Base-by-base conservation (phyloP, 2,329 filamentous ascomycete genomes). In the Talaromyces pinophilus region DNA sequence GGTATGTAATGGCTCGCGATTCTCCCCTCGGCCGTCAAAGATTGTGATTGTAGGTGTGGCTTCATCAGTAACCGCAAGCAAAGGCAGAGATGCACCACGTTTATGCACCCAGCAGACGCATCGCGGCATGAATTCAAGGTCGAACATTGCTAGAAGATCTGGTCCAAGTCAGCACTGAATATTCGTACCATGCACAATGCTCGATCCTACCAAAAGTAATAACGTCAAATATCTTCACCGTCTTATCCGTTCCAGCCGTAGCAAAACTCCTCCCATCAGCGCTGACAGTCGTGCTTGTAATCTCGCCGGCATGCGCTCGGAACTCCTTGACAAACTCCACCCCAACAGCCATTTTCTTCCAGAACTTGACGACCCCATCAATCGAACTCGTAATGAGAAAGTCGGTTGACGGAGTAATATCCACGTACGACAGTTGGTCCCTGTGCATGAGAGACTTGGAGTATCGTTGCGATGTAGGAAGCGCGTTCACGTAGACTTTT, bases 251-350 rank as follows among this genome's bases (percentile, higher is more conserved):
- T 42, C 95, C 95, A 5, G 90, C 91, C 6, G 93, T 97, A 62
- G 94, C 96, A 82, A 96, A 99, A 78, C 92, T 97, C 73, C 93
- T 87, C 0, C 95, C 95, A 78, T 99, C 95, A 48, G 89, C 86
- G 79, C 94, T 98, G 69, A 92, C 90, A 44, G 89, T 95, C 54
- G 95, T 92, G 33, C 90, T 90, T 68, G 84, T 88, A 74, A 98
- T 92, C 75, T 96, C 92, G 62, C 92, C 92, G 66, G 86, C 85
- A 79, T 99, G 96, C 7, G 95, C 93, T 75, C 89, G 90, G 82
- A 97, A 99, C 80, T 99, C 93, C 81, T 99, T 99, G 63, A 98
- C 94, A 75, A 99, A 99, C 80, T 99, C 96, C 67, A 99, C 91
- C 0, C 92, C 92, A 40, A 92, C 89, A 1, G 88, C 89, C 70